Evolutionary conservation across 331 rosid species (phyloP).

Genomic region (Rosa hybrid): DNA sequence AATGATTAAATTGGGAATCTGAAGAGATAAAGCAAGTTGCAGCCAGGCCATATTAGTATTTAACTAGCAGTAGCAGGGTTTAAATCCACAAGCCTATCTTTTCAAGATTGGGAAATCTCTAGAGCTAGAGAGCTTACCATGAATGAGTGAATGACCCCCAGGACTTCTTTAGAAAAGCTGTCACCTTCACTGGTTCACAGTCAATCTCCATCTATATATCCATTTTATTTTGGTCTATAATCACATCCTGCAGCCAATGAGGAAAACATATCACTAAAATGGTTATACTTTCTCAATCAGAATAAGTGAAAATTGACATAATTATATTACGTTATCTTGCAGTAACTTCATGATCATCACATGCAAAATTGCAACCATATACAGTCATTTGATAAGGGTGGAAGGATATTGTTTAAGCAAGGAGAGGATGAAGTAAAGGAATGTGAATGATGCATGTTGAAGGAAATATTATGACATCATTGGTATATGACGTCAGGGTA

Average conservation of each 20-base stretch:
- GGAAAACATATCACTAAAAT: not conserved
- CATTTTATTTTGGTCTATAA: not conserved
- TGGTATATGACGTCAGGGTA: not conserved
- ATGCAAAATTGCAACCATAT: not conserved
- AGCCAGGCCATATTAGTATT: not conserved
- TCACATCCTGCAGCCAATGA: not conserved
- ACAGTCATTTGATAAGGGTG: not conserved
- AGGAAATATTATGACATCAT: not conserved
- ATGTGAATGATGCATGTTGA: not conserved
- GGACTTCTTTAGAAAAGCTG: not conserved
- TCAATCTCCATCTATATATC: not conserved
- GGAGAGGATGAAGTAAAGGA: not conserved
- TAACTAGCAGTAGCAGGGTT: not conserved
- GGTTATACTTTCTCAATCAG: not conserved
- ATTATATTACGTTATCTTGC: not conserved
- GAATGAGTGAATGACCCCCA: not conserved
- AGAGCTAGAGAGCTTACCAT: not conserved
- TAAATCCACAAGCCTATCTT: not conserved
- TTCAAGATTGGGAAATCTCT: not conserved
- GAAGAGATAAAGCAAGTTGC: not conserved
- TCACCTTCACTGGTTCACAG: not conserved
- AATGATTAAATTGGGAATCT: not conserved
- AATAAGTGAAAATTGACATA: not conserved
- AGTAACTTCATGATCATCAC: not conserved
- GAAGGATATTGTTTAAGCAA: not conserved